Conservation (phyloP, 768 basidiomycete genomes). For the Phlebiopsis flavidoalba region DNA sequence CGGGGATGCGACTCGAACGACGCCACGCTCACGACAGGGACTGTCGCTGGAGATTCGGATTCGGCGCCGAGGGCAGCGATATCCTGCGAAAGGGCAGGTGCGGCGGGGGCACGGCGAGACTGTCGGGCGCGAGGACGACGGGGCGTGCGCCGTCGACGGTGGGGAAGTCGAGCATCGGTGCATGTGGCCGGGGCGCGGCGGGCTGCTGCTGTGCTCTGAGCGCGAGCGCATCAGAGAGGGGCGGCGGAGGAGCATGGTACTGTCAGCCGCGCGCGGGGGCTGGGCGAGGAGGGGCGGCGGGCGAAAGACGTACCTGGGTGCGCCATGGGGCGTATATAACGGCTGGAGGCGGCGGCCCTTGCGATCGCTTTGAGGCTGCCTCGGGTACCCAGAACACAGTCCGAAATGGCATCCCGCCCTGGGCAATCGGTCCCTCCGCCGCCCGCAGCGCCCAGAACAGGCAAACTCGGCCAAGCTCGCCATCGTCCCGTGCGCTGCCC, state of each 20-base stretch:
- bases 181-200: constrained; percentile 6
- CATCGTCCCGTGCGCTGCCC: not conserved
- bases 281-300: not conserved
- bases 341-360: not conserved
- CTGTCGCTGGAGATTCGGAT: constrained; percentile 47
- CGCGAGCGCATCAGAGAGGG: constrained; percentile 6
- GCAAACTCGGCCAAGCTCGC: not conserved
- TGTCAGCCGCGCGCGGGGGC: constrained; percentile 4
- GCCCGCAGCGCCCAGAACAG: not conserved
- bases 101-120: constrained; percentile 38
- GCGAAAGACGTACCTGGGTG: constrained; percentile 1
- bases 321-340: not conserved
- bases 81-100: constrained; percentile 46
- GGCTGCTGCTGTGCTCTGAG: not conserved
- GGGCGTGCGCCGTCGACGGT: constrained; percentile 1
- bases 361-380: constrained; percentile 3
- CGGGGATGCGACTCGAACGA: constrained; percentile 71
- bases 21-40: constrained; percentile 65
- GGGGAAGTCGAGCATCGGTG: constrained; percentile 24
- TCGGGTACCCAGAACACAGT: not conserved
- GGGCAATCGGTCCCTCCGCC: not conserved
- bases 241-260: constrained; percentile 6
- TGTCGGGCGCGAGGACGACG: constrained; percentile 14
- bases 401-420: not conserved
- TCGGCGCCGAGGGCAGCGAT: constrained; percentile 35